Conservation (phyloP, 139 green algal species). For the Marvania coccoides region DNA sequence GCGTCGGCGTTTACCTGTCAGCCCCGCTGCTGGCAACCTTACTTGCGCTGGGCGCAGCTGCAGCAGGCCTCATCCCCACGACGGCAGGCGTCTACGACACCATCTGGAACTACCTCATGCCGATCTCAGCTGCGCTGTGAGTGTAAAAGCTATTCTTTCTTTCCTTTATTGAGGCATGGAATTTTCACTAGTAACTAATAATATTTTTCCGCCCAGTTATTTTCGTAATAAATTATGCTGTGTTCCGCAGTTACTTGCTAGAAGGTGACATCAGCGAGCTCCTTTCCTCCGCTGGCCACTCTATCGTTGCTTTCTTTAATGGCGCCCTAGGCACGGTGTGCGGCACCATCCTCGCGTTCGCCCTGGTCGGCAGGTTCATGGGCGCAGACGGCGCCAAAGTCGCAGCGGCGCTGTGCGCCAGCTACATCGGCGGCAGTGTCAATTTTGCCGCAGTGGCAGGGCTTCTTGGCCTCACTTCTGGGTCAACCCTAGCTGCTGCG, state of each 20-base stretch:
- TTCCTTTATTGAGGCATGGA: no score
- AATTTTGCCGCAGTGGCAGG: constrained; percentile 71
- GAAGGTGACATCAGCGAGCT: constrained; percentile 23
- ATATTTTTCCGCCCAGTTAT: no score
- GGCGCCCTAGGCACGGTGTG: constrained; percentile 39
- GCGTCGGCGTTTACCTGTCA: constrained; percentile 20
- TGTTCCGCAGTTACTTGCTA: not conserved
- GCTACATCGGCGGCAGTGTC: constrained; percentile 69
- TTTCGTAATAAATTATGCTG: not conserved
- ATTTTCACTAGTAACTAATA: no score
- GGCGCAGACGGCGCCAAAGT: constrained; percentile 47
- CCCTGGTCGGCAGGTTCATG: constrained; percentile 30
- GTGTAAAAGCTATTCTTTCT: no score
- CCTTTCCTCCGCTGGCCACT: constrained; percentile 13
- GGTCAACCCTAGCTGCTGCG: constrained; percentile 34
- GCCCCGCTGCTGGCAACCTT: constrained; percentile 38
- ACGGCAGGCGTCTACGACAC: constrained; percentile 29
- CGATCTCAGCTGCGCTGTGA: constrained; percentile 49
- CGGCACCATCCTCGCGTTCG: constrained; percentile 44
- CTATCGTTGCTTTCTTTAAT: constrained; percentile 51
- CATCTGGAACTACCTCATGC: constrained; percentile 56
- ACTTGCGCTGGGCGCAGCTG: constrained; percentile 16
- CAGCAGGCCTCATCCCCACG: constrained; percentile 22
- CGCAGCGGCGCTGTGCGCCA: constrained; percentile 57
- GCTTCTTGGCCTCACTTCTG: constrained; percentile 24